phyloP scores from a whole-genome alignment of 495 filamentous ascomycete species.

The Xylaria bambusicola region DNA sequence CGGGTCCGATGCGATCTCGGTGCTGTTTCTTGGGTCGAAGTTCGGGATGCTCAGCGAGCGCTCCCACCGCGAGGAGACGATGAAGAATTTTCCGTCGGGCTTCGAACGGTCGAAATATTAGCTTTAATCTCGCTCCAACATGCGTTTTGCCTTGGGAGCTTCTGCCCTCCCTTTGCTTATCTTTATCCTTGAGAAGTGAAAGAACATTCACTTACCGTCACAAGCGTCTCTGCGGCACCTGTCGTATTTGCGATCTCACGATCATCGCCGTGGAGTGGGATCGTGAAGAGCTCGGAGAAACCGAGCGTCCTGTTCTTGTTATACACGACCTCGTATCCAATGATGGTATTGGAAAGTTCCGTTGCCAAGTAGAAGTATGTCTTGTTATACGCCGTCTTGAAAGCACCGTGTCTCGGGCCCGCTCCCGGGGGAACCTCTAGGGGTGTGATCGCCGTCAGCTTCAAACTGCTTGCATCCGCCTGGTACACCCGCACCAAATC shows the following conservation, averaged over 20 bases:
- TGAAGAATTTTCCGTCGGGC: slow-evolving; percentile 61
- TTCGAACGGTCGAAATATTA: slow-evolving; percentile 24
- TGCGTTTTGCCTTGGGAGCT: no score
- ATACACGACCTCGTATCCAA: slow-evolving; percentile 61
- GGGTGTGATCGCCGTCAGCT: slow-evolving; percentile 35
- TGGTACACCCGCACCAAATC: slow-evolving; percentile 68
- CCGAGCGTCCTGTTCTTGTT: slow-evolving; percentile 42
- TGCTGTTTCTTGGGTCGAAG: slow-evolving; percentile 46
- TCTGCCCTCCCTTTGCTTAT: no score
- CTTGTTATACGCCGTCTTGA: slow-evolving; percentile 49
- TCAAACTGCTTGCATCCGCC: slow-evolving; percentile 47
- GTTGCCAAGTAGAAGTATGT: slow-evolving; percentile 63
- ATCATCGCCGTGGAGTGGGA: slow-evolving; percentile 48
- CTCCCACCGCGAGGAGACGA: slow-evolving; percentile 65
- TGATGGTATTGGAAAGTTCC: slow-evolving; percentile 63
- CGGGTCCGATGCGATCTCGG: slow-evolving; percentile 46
- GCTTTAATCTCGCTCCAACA: neutral
- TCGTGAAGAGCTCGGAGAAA: slow-evolving; percentile 47
- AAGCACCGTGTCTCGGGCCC: slow-evolving; percentile 70
- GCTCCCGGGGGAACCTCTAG: slow-evolving; percentile 47
- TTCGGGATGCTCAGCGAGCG: slow-evolving; percentile 47
- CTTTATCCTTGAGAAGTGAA: no score
- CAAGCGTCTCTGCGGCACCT: slow-evolving; percentile 55
- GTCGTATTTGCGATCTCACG: slow-evolving; percentile 38
- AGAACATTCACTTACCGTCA: slow-evolving; percentile 56